A percentile compares a stretch with the other conserved stretches of the same genome.
phyloP scores from a whole-genome alignment of 2,329 filamentous ascomycete species.

The Phoma sp. region DNA sequence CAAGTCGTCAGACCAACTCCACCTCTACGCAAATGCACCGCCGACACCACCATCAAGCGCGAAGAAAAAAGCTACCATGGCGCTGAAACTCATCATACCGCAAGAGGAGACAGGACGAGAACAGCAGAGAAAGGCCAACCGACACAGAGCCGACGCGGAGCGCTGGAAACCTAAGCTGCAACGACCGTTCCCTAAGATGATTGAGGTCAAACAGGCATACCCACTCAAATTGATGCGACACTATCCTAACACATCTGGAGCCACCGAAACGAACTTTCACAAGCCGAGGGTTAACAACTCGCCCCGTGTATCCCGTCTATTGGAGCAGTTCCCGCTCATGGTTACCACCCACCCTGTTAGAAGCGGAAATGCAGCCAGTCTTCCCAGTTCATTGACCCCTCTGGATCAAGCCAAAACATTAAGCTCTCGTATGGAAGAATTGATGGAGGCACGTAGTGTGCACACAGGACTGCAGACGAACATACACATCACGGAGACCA shows the following conservation, averaged over 20 bases:
- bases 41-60: conserved; percentile 22
- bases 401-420: not conserved
- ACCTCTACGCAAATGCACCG: not conserved
- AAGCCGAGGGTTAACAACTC: conserved; percentile 29
- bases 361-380: too few relatives aligned
- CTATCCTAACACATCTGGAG: conserved; percentile 15
- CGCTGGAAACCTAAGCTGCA: conserved; percentile 28
- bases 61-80: conserved; percentile 1
- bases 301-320: conserved; percentile 17
- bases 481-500: conserved; percentile 17
- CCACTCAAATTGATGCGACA: conserved; percentile 34
- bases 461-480: conserved; percentile 17
- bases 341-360: not conserved
- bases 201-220: conserved; percentile 30
- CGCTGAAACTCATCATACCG: conserved; percentile 27
- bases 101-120: conserved; percentile 2
- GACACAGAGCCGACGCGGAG: conserved; percentile 23
- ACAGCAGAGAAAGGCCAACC: conserved; percentile 17
- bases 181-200: conserved; percentile 16
- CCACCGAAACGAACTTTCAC: conserved; percentile 15
- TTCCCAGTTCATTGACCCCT: not conserved
- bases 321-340: conserved; percentile 21
- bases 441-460: not conserved
- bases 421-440: not conserved
- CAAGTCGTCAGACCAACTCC: not conserved